Conservation (phyloP, 768 basidiomycete species). For the Phaeotremella fagi region DNA sequence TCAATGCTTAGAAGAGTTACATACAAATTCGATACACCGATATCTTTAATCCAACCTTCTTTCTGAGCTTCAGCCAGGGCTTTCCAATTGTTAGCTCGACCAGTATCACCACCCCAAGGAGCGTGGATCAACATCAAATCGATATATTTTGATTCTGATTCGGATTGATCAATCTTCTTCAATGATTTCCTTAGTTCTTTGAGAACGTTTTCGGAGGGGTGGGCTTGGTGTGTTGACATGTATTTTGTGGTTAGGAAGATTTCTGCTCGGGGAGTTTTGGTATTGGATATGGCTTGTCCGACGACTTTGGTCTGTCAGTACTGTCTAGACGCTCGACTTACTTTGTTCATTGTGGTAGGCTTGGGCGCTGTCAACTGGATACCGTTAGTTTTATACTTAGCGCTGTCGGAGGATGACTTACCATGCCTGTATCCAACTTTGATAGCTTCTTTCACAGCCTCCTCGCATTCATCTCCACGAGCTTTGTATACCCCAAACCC, state of each 20-base stretch:
- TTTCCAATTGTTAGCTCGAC: conserved; percentile 38
- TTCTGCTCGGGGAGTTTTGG: conserved; percentile 12
- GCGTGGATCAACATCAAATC: conserved; percentile 49
- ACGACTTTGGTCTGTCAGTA: conserved; percentile 16
- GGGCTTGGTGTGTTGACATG: conserved; percentile 12
- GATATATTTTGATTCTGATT: conserved; percentile 26
- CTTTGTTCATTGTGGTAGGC: conserved; percentile 38
- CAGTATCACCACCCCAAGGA: conserved; percentile 40
- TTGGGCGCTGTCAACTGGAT: conserved; percentile 31
- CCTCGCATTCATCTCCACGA: conserved; percentile 28
- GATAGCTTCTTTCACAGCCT: conserved; percentile 30
- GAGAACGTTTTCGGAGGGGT: conserved; percentile 5
- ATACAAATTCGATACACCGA: conserved; percentile 46
- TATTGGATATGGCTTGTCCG: conserved; percentile 11
- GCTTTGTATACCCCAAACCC: conserved; percentile 49
- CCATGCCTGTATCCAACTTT: conserved; percentile 40
- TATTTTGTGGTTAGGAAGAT: conserved; percentile 43
- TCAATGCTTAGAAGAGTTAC: neutral
- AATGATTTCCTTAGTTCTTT: conserved; percentile 13
- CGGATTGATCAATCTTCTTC: conserved; percentile 20
- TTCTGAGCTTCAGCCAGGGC: conserved; percentile 33
- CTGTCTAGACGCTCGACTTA: conserved; percentile 7
- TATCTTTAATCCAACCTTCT: conserved; percentile 43
- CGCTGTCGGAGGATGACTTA: conserved; percentile 6
- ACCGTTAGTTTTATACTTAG: neutral